phyloP scores from a whole-genome alignment of 345 rosid species.

The Psidium guajava region DNA sequence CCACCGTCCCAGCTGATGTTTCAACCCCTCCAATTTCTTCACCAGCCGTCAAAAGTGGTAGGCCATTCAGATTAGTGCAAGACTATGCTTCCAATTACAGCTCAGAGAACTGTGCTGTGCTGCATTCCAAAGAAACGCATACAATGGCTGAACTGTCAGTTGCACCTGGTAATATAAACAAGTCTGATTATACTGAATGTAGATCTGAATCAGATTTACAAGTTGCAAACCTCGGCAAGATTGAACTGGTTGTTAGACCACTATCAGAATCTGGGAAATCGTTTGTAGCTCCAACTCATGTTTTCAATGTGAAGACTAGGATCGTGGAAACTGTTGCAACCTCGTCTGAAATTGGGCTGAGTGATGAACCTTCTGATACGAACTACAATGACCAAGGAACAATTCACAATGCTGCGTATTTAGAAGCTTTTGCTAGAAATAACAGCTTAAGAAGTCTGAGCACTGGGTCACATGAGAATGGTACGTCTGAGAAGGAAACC shows the following conservation, averaged over 20 bases:
- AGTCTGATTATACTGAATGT: conserved; percentile 1
- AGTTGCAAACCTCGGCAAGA: background rate
- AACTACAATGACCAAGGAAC: conserved; percentile 2
- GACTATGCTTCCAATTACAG: conserved; percentile 41
- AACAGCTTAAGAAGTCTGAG: conserved; percentile 3
- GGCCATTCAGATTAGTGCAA: conserved; percentile 41
- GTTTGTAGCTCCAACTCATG: background rate
- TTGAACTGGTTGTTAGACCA: conserved; percentile 6
- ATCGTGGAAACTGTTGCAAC: conserved; percentile 6
- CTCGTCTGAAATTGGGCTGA: conserved; percentile 2
- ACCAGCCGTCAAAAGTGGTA: conserved; percentile 10
- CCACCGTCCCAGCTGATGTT: background rate
- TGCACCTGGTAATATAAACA: conserved; percentile 1
- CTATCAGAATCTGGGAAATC: conserved; percentile 3
- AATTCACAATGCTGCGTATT: conserved; percentile 2
- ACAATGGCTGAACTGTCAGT: conserved; percentile 4
- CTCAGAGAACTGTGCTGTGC: conserved; percentile 17
- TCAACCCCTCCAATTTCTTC: background rate
- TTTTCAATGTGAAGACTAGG: background rate
- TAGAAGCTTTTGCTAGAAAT: conserved; percentile 10
- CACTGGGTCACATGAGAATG: conserved; percentile 2
- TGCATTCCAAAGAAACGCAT: background rate
- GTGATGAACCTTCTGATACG: conserved; percentile 2
- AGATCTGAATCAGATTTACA: background rate
- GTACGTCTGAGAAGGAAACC: conserved; percentile 13